Conservation (phyloP, 2,329 filamentous ascomycete species). For the Chrysosphaeria jannelii region DNA sequence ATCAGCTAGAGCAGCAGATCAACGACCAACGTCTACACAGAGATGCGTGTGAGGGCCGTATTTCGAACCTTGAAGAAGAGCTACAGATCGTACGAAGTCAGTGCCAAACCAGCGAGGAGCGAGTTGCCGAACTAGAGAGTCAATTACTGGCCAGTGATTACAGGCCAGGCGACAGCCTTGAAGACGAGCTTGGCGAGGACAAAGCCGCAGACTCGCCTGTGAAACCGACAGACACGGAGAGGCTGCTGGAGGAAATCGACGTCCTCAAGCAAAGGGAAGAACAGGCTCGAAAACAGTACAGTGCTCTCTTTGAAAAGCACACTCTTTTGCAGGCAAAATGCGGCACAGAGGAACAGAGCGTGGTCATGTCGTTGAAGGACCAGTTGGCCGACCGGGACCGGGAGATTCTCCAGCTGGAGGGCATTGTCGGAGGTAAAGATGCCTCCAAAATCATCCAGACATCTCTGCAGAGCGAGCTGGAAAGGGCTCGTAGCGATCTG, state of each 20-base stretch:
- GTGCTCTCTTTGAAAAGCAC: conserved; percentile 26
- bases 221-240: conserved; percentile 21
- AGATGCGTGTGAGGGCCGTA: conserved; percentile 14
- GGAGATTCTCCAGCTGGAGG: too few relatives aligned
- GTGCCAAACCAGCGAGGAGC: conserved; percentile 17
- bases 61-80: conserved; percentile 12
- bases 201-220: too few relatives aligned
- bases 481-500: conserved; percentile 20
- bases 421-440: too few relatives aligned
- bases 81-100: conserved; percentile 13
- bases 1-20: conserved; percentile 8
- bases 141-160: conserved; percentile 14
- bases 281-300: conserved; percentile 21
- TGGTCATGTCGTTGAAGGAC: conserved; percentile 19
- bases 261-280: conserved; percentile 19
- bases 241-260: conserved; percentile 24
- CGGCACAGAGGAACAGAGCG: conserved; percentile 24
- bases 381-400: conserved; percentile 25
- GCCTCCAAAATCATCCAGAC: too few relatives aligned
- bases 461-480: conserved; percentile 26
- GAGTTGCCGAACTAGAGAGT: conserved; percentile 28
- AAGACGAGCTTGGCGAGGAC: conserved; percentile 28
- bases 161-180: conserved; percentile 15
- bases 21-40: conserved; percentile 14
- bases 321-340: conserved; percentile 13